Conservation (phyloP, 805 yeast species). For the Ogataea naganishii region DNA sequence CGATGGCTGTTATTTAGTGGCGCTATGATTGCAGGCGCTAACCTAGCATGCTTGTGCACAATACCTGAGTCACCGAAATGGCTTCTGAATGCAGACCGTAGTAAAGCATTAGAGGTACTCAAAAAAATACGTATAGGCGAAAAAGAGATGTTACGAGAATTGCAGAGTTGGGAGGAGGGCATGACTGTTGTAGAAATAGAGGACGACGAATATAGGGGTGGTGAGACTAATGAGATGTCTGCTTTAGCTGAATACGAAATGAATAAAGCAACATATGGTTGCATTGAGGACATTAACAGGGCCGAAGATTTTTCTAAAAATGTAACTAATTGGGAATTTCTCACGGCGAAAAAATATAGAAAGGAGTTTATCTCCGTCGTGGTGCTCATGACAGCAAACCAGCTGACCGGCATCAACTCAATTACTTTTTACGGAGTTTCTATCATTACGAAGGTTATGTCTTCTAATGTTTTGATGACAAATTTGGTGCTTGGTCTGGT, state of each 20-base stretch:
- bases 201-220: no score
- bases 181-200: no score
- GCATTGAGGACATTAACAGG: no score
- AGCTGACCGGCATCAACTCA: constrained; percentile 35
- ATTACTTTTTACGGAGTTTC: constrained; percentile 35
- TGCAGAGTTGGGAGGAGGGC: constrained; percentile 7
- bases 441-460: constrained; percentile 28
- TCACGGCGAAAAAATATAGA: constrained; percentile 16
- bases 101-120: constrained; percentile 22
- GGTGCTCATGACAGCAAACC: constrained; percentile 32
- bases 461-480: constrained; percentile 21
- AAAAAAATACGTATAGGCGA: constrained; percentile 4
- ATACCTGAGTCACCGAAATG: constrained; percentile 34
- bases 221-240: no score
- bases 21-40: constrained; percentile 17
- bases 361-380: constrained; percentile 18
- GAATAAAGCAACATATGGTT: no score
- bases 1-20: constrained; percentile 24
- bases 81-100: constrained; percentile 26
- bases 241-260: no score
- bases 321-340: constrained; percentile 9
- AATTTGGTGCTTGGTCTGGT: constrained; percentile 4
- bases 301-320: no score
- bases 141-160: constrained; percentile 5
- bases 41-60: constrained; percentile 25